Evolutionary conservation across 2,329 filamentous ascomycete species (phyloP).

Genomic region (Colletotrichum chrysophilum): DNA sequence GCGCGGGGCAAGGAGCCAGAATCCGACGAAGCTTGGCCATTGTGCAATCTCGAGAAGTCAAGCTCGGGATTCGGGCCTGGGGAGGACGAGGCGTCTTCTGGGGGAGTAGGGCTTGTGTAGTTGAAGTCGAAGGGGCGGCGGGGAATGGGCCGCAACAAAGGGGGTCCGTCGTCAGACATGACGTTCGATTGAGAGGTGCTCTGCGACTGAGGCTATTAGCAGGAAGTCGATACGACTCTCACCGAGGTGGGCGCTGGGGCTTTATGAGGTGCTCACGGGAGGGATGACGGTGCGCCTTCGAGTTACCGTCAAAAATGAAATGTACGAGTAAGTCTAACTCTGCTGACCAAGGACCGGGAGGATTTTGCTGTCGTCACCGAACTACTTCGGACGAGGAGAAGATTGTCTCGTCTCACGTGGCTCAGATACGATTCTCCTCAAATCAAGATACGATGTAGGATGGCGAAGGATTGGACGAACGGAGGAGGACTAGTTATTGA

Average conservation of each 20-base stretch:
- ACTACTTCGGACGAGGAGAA: constrained; percentile 10
- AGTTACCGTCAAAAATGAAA: background rate
- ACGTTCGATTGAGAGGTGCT: background rate
- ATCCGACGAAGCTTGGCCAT: constrained; percentile 31
- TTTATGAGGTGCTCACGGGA: background rate
- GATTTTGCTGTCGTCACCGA: background rate
- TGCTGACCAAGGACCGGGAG: background rate
- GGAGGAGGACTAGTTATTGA: background rate
- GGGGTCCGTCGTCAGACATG: constrained; percentile 53
- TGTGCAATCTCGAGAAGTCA: constrained; percentile 11
- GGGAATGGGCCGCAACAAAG: constrained; percentile 72
- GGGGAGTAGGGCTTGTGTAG: constrained; percentile 50
- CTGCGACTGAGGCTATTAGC: background rate
- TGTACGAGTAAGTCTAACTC: background rate
- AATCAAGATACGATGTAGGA: background rate
- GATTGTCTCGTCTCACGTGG: constrained; percentile 14
- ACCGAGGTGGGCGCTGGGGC: background rate
- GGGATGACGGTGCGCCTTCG: background rate
- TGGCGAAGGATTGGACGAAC: constrained; percentile 11
- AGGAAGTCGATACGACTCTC: background rate
- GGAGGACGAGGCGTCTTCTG: constrained; percentile 38
- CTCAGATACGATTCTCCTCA: background rate
- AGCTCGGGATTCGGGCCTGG: constrained; percentile 53
- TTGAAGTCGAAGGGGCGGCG: constrained; percentile 73
- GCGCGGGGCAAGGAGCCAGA: constrained; percentile 65